A percentile compares a stretch with the other conserved stretches of the same genome.
Conservation (phyloP, 2,329 filamentous ascomycete genomes). For the Penicillium sp. region DNA sequence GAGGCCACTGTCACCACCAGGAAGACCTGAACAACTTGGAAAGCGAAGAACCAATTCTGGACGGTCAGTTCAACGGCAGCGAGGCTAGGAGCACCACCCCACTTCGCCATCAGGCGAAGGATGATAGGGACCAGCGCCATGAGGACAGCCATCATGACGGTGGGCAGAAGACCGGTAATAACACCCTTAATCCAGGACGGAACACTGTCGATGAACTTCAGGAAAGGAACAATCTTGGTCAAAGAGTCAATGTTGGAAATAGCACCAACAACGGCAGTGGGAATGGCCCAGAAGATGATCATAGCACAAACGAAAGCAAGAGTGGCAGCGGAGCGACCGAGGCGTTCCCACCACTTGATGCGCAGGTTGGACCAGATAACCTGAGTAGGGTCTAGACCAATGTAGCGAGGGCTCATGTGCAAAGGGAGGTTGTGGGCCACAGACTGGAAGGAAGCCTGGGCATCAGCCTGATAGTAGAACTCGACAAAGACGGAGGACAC, state of each 20-base stretch:
- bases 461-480: slow-evolving; percentile 76
- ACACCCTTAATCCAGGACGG: slow-evolving; percentile 73
- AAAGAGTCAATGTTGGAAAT: slow-evolving; percentile 81
- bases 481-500: slow-evolving; percentile 85
- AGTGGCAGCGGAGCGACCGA: slow-evolving; percentile 68
- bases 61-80: slow-evolving; percentile 83
- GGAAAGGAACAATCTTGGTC: slow-evolving; percentile 61
- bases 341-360: slow-evolving; percentile 81
- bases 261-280: slow-evolving; percentile 74
- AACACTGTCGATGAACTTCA: slow-evolving; percentile 70
- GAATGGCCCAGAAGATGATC: slow-evolving; percentile 83
- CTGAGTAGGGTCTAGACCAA: slow-evolving; percentile 76
- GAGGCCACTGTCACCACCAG: slow-evolving; percentile 80
- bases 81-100: slow-evolving; percentile 74
- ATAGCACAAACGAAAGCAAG: slow-evolving; percentile 70
- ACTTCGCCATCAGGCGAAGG: slow-evolving; percentile 72
- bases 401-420: slow-evolving; percentile 81
- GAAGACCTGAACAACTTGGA: slow-evolving; percentile 80
- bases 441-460: slow-evolving; percentile 82
- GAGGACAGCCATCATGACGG: slow-evolving; percentile 73
- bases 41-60: slow-evolving; percentile 80
- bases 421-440: slow-evolving; percentile 82
- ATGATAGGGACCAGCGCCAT: slow-evolving; percentile 84
- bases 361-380: slow-evolving; percentile 83
- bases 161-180: slow-evolving; percentile 78